Conservation (phyloP, 495 filamentous ascomycete species). For the Glonium stellatum region DNA sequence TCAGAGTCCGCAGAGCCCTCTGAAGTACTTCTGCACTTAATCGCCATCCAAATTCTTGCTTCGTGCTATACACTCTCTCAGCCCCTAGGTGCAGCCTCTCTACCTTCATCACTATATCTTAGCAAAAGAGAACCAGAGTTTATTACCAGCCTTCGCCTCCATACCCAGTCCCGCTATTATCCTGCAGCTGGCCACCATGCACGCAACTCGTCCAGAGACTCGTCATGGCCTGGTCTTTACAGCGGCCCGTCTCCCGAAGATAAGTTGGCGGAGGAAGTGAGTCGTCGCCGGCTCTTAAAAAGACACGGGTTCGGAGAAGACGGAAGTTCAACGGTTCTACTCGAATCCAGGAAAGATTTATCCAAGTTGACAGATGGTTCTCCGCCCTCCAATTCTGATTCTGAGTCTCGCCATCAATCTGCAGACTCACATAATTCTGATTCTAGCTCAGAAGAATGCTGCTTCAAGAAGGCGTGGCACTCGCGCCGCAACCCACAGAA, state of each 20-base stretch:
- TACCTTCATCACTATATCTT: constrained; percentile 5
- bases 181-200: constrained; percentile 22
- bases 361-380: background rate
- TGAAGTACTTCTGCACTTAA: constrained; percentile 2
- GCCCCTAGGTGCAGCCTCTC: constrained; percentile 6
- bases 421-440: too few relatives aligned
- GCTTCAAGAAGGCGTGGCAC: too few relatives aligned
- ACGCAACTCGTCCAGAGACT: constrained; percentile 8
- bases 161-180: constrained; percentile 14
- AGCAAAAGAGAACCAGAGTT: constrained; percentile 1
- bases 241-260: constrained; percentile 20
- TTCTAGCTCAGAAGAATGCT: too few relatives aligned
- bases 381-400: background rate
- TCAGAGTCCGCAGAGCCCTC: background rate
- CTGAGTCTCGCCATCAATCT: too few relatives aligned
- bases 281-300: constrained; percentile 1
- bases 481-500: too few relatives aligned
- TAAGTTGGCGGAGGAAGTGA: constrained; percentile 11
- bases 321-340: background rate
- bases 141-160: constrained; percentile 11
- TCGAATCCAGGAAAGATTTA: background rate
- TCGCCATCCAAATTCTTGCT: constrained; percentile 17
- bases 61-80: constrained; percentile 17
- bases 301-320: background rate
- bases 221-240: constrained; percentile 19